Base-by-base conservation (phyloP, 805 yeast species). In the Sugiyamaella qingdaonensis region DNA sequence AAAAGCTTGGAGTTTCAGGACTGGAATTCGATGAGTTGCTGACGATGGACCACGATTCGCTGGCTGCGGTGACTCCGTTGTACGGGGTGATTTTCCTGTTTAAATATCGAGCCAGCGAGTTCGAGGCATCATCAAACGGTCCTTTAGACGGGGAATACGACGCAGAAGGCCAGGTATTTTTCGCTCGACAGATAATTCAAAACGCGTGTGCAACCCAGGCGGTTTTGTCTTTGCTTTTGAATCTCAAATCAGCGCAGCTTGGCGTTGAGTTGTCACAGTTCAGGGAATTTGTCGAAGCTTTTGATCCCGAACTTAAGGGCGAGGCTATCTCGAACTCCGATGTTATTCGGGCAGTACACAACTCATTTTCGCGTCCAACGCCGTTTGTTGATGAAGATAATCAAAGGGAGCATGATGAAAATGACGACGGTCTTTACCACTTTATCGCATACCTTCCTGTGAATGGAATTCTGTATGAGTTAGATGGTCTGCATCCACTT, bases 141-240 rank as follows among this genome's bases (percentile, higher is more conserved):
- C 81, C 82, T 1, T 53, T 73, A 11, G 73, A 70, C 51, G 85
- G 85, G 2, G 62, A 58, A 4, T 78, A 73, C 19, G 62, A 61
- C n/a, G 56, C 60, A 9, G 61, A 66, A 4, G 36, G 58, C 65
- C 45, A 41, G 10, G 71, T 84, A 1, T 82, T 80, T 63, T 84
- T 84, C 63, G 86, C 87, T 5, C 74, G 74, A 46, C 88, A 84
- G 62, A 78, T 78, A 27, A 80, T 82, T 51, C 81, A 80, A 59
- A 82, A 84, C 61, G 87, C 88, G 2, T 84, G 88, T 66, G 88
- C 85, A n/a, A 84, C 88, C 1, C 86, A 80, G 61, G 88, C 88
- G 0, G 83, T 84, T 19, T 69, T 84, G 53, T 80, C 82, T 52
- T 68, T 82, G 8, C 66, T 84, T 50, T 59, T 84, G 54, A 80